Evolutionary conservation across 805 yeast species (phyloP), one percentile per base, ranked within the genome.

Genomic region (Starmerella bombi): DNA sequence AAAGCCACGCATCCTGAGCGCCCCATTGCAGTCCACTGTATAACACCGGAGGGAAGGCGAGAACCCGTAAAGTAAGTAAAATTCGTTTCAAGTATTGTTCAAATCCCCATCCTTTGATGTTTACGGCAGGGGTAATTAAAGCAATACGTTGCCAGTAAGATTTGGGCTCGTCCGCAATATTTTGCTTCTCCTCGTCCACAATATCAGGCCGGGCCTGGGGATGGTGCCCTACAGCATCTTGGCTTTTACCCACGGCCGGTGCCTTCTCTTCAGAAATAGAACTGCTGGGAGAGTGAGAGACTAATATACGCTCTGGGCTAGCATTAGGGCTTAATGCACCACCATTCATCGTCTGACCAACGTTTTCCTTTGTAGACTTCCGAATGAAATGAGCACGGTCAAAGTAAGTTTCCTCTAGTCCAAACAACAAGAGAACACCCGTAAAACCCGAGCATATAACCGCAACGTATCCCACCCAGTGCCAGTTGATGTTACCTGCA

Each of bases 1-100:
- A 73, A 48, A 80, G 65, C 54, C 78, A 75, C 0, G 84, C 80
- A 54, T 78, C 84, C 57, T 80, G 88, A 43, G 75, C 65, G 34
- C 88, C 88, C 88, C 88, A 80, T 48, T 79, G 72, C 20, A 73
- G 52, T 20, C 80, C 80, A n/a, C 72, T 66, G 66, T 73, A 77
- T n/a, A 74, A 52, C 3, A 76, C 73, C 14, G 70, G 63, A 3
- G 81, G 79, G 41, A 61, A 57, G 4, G 48, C 32, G 12, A 57
- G 48, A 3, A 59, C 54, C 16, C 55, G 48, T 42, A 69, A 63
- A 34, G 62, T 62, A 3, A 62, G 56, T 65, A 67, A 63, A 22
- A 80, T 59, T 37, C 77, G 70, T 41, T 63, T 56, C 48, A 70
- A 49, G 55, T 80, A 80, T 55, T 80, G 86, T 53, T 70, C 72